Evolutionary conservation across 768 basidiomycete species (phyloP), one percentile per base, ranked within the genome.

Genomic region (Aureoboletus auriporus): DNA sequence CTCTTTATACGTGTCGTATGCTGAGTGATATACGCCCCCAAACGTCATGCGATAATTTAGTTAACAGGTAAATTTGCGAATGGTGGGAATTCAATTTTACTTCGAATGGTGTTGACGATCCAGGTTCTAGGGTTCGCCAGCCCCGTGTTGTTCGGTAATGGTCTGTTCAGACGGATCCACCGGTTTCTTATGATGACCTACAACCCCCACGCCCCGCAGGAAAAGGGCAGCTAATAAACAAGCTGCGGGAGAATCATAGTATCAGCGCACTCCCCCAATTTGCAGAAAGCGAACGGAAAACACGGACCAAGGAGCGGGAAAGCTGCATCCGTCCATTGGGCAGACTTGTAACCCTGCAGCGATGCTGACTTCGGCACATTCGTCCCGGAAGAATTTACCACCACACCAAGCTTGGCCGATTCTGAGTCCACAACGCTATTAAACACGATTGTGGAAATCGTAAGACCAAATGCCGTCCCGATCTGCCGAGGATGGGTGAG

Each of bases 381-480:
- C 16, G 61, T 48, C 7, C 54, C 62, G 1, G 53, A 26, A 20
- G 54, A 46, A 47, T 69, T 54, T 40, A 71, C 37, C 20, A 52
- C 39, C 10, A 75, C 69, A 30, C 69, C 73, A 36, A 60, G 48
- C 49, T 42, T 53, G 28, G 53, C 49, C 12, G 73, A 64, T 27
- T 71, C 58, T 11, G 65, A 51, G 5, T 50, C 47, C 11, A 75
- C 66, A n/a, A 79, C 75, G 2, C 72, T 65, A 54, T 89, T 76
- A 64, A 79, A 86, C 33, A 87, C 82, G 28, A 89, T 83, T 1
- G 86, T 89, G 8, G 80, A 75, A 13, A 88, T 73, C 10, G 86
- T 83, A 4, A 89, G 72, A 13, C 87, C 88, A 33, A 88, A 72
- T 6, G 84, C 76, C 0, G 78, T 79, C 7, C 87, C 88, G 12